These are phyloP conservation scores for Penicillium sp. DNA, from an alignment of 2,329 filamentous ascomycete species.

Conservation along the genomic window DNA sequence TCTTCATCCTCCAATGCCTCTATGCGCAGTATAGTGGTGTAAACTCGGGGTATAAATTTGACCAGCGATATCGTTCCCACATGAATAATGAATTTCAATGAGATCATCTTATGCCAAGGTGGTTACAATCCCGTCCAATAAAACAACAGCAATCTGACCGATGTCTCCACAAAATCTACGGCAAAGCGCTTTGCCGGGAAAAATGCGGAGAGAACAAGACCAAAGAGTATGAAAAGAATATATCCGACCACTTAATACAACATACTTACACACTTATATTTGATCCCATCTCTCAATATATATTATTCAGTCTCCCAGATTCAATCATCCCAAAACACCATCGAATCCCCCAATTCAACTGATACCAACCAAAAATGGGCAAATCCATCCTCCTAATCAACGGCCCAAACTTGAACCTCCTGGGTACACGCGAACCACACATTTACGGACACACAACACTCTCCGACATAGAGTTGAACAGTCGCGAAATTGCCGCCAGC, in stretches of 20 bases:
- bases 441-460: slow-evolving; percentile 72
- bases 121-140: background rate
- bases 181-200: slow-evolving; percentile 22
- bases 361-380: slow-evolving; percentile 23
- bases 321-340: background rate
- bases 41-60: background rate
- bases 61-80: background rate
- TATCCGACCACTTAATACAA: background rate
- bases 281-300: background rate
- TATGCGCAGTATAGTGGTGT: background rate
- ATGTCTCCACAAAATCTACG: slow-evolving; percentile 4
- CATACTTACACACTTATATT: background rate
- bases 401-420: slow-evolving; percentile 78
- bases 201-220: slow-evolving; percentile 12
- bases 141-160: background rate
- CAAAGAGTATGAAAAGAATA: background rate
- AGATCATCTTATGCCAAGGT: background rate
- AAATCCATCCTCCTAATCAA: slow-evolving; percentile 68
- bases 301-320: background rate
- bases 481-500: slow-evolving; percentile 49
- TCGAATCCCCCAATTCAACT: background rate
- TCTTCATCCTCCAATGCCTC: background rate
- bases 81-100: background rate
- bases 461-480: slow-evolving; percentile 55
- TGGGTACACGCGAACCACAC: slow-evolving; percentile 70